Conservation (phyloP, 495 filamentous ascomycete species). For the Penicillium steckii region DNA sequence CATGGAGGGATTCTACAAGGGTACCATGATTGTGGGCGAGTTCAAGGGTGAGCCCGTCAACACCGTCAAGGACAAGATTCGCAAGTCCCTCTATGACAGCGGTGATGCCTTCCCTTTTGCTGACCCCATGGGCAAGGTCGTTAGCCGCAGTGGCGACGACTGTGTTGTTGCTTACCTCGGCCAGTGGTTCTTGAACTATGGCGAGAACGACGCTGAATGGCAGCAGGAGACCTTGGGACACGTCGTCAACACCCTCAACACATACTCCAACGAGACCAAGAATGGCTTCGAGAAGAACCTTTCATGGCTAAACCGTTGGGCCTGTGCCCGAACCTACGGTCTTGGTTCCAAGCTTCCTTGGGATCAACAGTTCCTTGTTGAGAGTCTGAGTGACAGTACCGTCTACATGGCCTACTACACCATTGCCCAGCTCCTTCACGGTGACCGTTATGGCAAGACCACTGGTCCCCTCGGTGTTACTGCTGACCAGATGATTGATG, state of each 20-base stretch:
- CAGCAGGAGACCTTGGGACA: constrained; percentile 67
- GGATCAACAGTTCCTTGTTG: constrained; percentile 89
- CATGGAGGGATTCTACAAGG: constrained; percentile 97
- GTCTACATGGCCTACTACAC: constrained; percentile 99
- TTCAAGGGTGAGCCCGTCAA: constrained; percentile 86
- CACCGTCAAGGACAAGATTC: constrained; percentile 81
- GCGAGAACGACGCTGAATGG: constrained; percentile 79
- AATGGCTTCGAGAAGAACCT: constrained; percentile 81
- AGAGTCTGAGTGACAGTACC: constrained; percentile 85
- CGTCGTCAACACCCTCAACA: constrained; percentile 74
- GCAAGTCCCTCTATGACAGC: constrained; percentile 71
- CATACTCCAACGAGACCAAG: constrained; percentile 75
- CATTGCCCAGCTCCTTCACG: constrained; percentile 82
- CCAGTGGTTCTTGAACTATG: constrained; percentile 97
- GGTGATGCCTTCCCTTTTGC: constrained; percentile 88
- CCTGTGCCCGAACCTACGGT: constrained; percentile 87
- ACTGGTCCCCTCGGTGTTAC: constrained; percentile 65
- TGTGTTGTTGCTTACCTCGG: constrained; percentile 92
- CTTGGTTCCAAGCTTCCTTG: constrained; percentile 95
- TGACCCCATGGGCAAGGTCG: constrained; percentile 86
- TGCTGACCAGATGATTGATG: constrained; percentile 88
- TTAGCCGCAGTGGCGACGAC: constrained; percentile 81
- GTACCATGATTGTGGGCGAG: constrained; percentile 84
- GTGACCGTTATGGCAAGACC: constrained; percentile 73
- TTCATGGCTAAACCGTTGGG: constrained; percentile 93